Evolutionary conservation across 1,284 basidiomycete genomes (phyloP), one percentile per base, ranked within the genome.

Genomic region (Leccinum ponderosum): DNA sequence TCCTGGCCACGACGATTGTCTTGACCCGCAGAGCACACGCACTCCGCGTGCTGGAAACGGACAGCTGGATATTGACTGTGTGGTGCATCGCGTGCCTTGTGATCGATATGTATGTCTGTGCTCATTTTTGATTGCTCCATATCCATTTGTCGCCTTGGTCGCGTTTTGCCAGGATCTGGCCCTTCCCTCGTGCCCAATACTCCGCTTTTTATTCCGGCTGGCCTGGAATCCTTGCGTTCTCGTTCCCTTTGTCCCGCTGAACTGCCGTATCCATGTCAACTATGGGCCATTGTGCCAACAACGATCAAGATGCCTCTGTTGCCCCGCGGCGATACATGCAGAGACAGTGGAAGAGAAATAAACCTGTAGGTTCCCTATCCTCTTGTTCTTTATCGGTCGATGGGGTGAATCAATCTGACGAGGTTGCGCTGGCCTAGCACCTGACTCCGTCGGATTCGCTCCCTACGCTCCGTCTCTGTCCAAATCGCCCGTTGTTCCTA

Each of bases 381-480:
- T 44, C 42, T 25, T 20, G 33, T 56, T 2, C 25, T 50, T 61
- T 37, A 61, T 61, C 59, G n/a, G 31, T 35, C n/a, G 14, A 59
- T 51, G 11, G 44, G 17, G 54, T 31, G 52, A 59, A 64, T 62
- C 61, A 48, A 54, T 65, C 58, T 65, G 12, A 66, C 64, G 7
- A 62, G 48, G 22, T 48, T n/a, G 48, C 57, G 53, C 29, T 31
- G 27, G 48, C 15, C 48, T 56, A 84, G 82, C 68, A 81, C 67
- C 73, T 84, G 25, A 71, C 74, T 20, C 77, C 77, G 61, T 80
- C 80, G 20, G 76, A 76, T 64, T 87, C 85, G 15, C 75, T 87
- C 50, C 86, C 86, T 25, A 75, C 75, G 42, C 75, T 84, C n/a
- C 77, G 77, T 59, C 73, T 85, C 22, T 82, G 79, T 25, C 70